Evolutionary conservation across 371 early-diverging fungal species (phyloP), one percentile per base, ranked within the genome.

Genomic region (Coemansia sp.): DNA sequence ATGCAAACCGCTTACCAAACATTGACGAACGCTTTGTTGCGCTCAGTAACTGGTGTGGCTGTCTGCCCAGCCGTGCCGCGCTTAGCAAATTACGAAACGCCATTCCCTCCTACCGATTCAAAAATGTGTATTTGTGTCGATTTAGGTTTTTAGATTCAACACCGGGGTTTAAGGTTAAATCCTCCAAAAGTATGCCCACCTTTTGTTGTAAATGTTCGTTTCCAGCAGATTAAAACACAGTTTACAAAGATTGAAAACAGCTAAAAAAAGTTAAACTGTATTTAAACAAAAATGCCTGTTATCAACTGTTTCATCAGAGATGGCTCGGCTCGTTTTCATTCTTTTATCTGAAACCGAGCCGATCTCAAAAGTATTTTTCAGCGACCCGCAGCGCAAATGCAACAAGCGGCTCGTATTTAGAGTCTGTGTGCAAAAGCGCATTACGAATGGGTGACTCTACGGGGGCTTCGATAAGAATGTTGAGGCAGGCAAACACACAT

Each of bases 371-470:
- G 56, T 67, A 37, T 11, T 23, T 16, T 2, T 63, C 56, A 18
- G 51, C 16, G 12, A 75, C 39, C 0, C 66, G 64, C 59, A 75
- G 51, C 1, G 68, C 64, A 30, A 67, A 75, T 2, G 61, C 54
- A 0, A 68, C 56, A 20, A 75, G 54, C 1, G 68, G 65, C 40
- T 44, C 48, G 54, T 64, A 64, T 40, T 64, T 55, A 1, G 69
- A 69, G 16, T 48, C 64, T 5, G 28, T 30, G 0, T 18, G 33
- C 5, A 67, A 42, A 59, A 75, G 33, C 9, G 65, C 62, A 14
- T 60, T 40, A 39, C 75, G 75, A 11, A 75, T 18, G 2, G 75
- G 66, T n/a, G 71, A 71, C 23, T 63, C 56, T 4, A 75, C 37
- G 0, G 75, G 75, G 0, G 71, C 57, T 9, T 75, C 67, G 3